A percentile compares a stretch with the other conserved stretches of the same genome.
phyloP scores from a whole-genome alignment of 495 filamentous ascomycete species.

The Jackrogersella multiformis region DNA sequence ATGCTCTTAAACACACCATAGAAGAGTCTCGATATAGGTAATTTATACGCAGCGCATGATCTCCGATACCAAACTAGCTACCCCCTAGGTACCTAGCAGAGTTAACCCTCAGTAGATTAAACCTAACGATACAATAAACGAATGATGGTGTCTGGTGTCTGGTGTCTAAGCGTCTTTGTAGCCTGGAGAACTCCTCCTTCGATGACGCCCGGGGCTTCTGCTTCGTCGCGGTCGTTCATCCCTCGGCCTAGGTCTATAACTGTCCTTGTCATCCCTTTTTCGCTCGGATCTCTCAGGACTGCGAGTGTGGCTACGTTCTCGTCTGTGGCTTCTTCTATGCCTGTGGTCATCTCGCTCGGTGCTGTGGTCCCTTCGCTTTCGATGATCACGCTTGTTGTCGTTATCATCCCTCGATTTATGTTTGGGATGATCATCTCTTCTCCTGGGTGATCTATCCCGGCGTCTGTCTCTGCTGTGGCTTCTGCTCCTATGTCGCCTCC shows the following conservation, averaged over 20 bases:
- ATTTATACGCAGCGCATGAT: not conserved
- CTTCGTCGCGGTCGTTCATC: slow-evolving; percentile 40
- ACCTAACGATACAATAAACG: not conserved
- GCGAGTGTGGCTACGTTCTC: slow-evolving; percentile 28
- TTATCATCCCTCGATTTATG: slow-evolving; percentile 31
- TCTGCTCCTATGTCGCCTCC: slow-evolving; percentile 50
- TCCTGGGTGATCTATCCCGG: slow-evolving; percentile 29
- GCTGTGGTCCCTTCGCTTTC: slow-evolving; percentile 30
- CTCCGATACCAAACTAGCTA: too few relatives aligned
- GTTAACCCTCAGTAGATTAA: not conserved
- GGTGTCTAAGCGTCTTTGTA: not conserved
- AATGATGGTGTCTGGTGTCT: too few relatives aligned
- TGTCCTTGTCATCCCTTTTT: slow-evolving; percentile 33
- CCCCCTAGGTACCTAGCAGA: too few relatives aligned
- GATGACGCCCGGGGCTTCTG: slow-evolving; percentile 31
- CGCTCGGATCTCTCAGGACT: slow-evolving; percentile 37
- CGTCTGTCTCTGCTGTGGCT: slow-evolving; percentile 46
- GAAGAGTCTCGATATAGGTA: not conserved
- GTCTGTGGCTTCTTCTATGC: slow-evolving; percentile 14
- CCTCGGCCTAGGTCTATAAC: slow-evolving; percentile 31
- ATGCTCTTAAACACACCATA: not conserved
- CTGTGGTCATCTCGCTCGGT: slow-evolving; percentile 23
- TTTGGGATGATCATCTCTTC: slow-evolving; percentile 26
- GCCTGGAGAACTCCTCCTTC: slow-evolving; percentile 20
- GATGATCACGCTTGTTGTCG: slow-evolving; percentile 29